Evolutionary conservation across 352 stramenopile species (phyloP).

Genomic region (Phytophthora pini): DNA sequence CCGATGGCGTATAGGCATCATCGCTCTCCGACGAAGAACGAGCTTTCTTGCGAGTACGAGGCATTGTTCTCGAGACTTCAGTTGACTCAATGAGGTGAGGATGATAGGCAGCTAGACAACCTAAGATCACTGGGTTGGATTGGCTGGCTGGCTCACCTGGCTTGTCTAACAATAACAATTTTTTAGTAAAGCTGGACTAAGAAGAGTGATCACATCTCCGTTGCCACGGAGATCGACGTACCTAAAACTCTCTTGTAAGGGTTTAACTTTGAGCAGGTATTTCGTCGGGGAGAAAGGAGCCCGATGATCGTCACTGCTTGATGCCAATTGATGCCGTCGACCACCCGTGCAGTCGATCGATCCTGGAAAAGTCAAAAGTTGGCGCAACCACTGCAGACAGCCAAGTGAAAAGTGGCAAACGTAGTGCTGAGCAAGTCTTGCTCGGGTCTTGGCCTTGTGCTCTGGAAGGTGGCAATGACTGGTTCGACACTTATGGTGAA

Average conservation of each 20-base stretch:
- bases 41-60: constrained; percentile 39
- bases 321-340: constrained; percentile 25
- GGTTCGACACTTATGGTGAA: constrained; percentile 13
- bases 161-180: constrained; percentile 38
- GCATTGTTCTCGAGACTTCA: constrained; percentile 23
- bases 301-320: constrained; percentile 10
- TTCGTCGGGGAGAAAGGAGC: constrained; percentile 1
- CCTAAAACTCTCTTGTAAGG: constrained; percentile 2
- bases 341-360: constrained; percentile 27
- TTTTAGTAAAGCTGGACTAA: constrained; percentile 29
- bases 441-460: constrained; percentile 15
- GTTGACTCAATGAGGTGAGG: constrained; percentile 6
- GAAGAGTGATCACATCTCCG: constrained; percentile 16
- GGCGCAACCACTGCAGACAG: constrained; percentile 7
- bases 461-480: constrained; percentile 24
- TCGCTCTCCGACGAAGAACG: constrained; percentile 29
- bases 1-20: constrained; percentile 32
- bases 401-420: constrained; percentile 2
- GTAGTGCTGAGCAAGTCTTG: constrained; percentile 20
- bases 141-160: constrained; percentile 5
- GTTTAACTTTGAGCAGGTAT: not conserved
- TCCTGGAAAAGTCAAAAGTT: constrained; percentile 30
- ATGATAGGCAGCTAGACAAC: constrained; percentile 1
- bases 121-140: not conserved
- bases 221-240: constrained; percentile 10